Conservation (phyloP, 2,329 filamentous ascomycete species). For the Cephalotrichum gorgonifer region DNA sequence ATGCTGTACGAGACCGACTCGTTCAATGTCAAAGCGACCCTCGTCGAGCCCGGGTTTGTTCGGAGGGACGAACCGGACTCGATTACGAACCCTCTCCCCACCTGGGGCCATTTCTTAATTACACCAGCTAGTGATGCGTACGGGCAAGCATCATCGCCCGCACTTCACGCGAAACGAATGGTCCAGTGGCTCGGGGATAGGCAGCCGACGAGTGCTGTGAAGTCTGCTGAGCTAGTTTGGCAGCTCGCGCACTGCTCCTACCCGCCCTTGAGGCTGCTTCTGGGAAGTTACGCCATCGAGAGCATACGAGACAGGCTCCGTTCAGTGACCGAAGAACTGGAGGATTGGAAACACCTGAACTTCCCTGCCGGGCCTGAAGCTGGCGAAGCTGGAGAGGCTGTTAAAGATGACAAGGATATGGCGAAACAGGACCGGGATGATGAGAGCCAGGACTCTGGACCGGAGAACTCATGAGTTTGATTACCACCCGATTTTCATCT, state of each 20-base stretch:
- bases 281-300: slow-evolving; percentile 91
- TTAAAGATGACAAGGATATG: slow-evolving; percentile 6
- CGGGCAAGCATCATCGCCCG: slow-evolving; percentile 64
- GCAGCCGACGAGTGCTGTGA: slow-evolving; percentile 86
- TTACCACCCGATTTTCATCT: not conserved
- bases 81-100: slow-evolving; percentile 49
- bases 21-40: slow-evolving; percentile 87
- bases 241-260: slow-evolving; percentile 91
- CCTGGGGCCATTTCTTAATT: slow-evolving; percentile 87
- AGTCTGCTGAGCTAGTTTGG: slow-evolving; percentile 90
- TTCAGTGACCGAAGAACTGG: slow-evolving; percentile 88
- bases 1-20: slow-evolving; percentile 91
- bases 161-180: slow-evolving; percentile 81
- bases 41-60: slow-evolving; percentile 86
- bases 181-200: slow-evolving; percentile 90
- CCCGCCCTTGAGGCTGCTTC: slow-evolving; percentile 73
- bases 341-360: slow-evolving; percentile 84
- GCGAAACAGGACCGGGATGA: slow-evolving; percentile 7
- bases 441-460: not conserved
- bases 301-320: slow-evolving; percentile 84
- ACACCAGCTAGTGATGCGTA: slow-evolving; percentile 80
- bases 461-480: not conserved
- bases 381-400: slow-evolving; percentile 4
- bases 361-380: slow-evolving; percentile 21
- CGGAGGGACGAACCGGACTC: slow-evolving; percentile 69